Evolutionary conservation across 768 basidiomycete species (phyloP), one percentile per base, ranked within the genome.

Genomic region (Tulasnella sp.): DNA sequence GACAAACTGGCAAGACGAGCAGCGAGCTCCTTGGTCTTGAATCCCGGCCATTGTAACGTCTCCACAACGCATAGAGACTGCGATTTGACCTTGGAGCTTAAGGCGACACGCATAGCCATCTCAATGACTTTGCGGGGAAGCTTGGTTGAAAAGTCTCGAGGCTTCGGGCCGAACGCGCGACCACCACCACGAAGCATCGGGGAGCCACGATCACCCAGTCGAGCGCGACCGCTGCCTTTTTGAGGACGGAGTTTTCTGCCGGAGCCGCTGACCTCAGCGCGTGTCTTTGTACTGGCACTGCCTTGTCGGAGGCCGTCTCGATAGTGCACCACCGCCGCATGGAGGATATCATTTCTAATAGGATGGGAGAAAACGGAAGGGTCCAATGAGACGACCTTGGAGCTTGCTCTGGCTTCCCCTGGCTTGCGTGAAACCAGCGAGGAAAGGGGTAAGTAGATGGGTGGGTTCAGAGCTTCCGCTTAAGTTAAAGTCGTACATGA

Each of bases 161-260:
- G 89, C 68, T 89, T 85, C 0, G 91, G 90, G 29, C 92, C 92
- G 62, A 92, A 92, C 4, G 90, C 90, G 42, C 87, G 80, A 65
- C 94, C 96, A 71, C 96, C 96, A 31, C 94, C 94, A 30, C 84
- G 77, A 56, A 85, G 79, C 78, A 91, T 88, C 1, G 90, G 91
- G 69, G 82, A 86, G 65, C 90, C 87, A 1, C 76, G 81, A 65
- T 92, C 91, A 49, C 93, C 94, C 9, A 96, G 74, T 68, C 96
- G 89, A 9, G 96, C 96, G 64, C 72, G 76, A 61, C 96, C 94
- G 15, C 82, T 79, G 8, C 94, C 94, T 71, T 99, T 99, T 70
- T 99, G 96, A 4, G 77, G 83, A 41, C 85, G 81, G 60, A 98
- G 80, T 73, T 99, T 99, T 66, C 78, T 74, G 8, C 91, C 91